Percentiles rank a stretch among this genome's conserved stretches.
Conservation (phyloP, 768 basidiomycete genomes). For the Phylloporus sp. region DNA sequence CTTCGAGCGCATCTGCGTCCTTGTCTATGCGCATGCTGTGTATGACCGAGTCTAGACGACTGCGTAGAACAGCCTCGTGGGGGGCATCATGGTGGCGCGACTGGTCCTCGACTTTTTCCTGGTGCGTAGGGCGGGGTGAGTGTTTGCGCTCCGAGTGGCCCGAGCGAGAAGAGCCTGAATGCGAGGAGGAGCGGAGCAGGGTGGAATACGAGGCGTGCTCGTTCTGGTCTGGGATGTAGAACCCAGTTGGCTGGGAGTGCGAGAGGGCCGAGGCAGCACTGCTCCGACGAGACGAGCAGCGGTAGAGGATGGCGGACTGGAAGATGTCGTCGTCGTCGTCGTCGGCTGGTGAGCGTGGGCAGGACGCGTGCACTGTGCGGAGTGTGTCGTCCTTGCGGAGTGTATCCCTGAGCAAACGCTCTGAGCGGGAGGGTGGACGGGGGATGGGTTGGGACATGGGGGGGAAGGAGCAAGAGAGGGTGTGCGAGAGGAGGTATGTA, state of each 20-base stretch:
- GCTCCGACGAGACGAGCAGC: conserved; percentile 17
- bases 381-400: conserved; percentile 47
- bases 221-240: conserved; percentile 34
- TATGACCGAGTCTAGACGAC: conserved; percentile 52
- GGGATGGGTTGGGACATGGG: conserved; percentile 12
- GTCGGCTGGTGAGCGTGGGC: conserved; percentile 27
- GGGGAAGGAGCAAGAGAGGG: conserved; percentile 10
- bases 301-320: conserved; percentile 26
- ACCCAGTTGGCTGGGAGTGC: conserved; percentile 9
- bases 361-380: conserved; percentile 24
- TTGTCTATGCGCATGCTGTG: conserved; percentile 28
- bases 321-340: conserved; percentile 26
- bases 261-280: conserved; percentile 20
- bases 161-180: conserved; percentile 28
- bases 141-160: conserved; percentile 16
- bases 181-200: conserved; percentile 24
- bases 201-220: conserved; percentile 24
- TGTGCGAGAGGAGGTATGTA: conserved; percentile 14
- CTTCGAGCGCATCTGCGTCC: conserved; percentile 19
- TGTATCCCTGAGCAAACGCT: conserved; percentile 54
- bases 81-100: conserved; percentile 34
- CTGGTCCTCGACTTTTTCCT: conserved; percentile 21
- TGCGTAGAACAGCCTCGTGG: conserved; percentile 52
- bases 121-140: conserved; percentile 9
- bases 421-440: conserved; percentile 48